Evolutionary conservation across 2,329 filamentous ascomycete genomes (phyloP).

Genomic region (Aspergillus texensis): DNA sequence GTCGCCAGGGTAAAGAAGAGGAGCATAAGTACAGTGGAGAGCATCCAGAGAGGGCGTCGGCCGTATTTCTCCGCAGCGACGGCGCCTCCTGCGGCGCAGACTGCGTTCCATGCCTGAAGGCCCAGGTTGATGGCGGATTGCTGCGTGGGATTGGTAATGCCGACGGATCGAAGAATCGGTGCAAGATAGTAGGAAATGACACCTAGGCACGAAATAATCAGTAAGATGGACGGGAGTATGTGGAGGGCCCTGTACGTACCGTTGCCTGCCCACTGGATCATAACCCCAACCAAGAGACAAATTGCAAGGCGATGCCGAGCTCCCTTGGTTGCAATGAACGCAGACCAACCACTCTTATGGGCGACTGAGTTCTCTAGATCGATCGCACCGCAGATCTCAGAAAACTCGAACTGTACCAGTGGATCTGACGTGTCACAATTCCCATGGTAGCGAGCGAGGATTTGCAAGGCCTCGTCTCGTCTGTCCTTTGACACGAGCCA

Average conservation of each 20-base stretch:
- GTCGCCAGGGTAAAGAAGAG: conserved; percentile 22
- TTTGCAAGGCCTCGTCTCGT: neutral
- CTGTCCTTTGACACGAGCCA: neutral
- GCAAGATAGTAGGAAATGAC: neutral
- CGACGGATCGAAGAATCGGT: neutral
- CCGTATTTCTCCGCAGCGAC: neutral
- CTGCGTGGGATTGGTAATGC: neutral
- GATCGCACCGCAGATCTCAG: neutral
- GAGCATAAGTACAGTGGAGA: conserved; percentile 24
- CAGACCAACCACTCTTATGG: neutral
- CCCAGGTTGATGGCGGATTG: neutral
- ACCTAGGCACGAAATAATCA: neutral
- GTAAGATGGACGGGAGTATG: neutral
- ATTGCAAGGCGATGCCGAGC: neutral
- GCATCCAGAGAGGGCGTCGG: conserved; percentile 1
- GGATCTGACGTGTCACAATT: neutral
- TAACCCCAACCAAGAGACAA: neutral
- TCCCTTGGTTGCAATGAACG: neutral
- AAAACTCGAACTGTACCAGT: neutral
- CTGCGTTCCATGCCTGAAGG: neutral
- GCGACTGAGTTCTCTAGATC: neutral
- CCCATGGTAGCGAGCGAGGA: neutral
- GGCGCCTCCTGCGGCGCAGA: neutral
- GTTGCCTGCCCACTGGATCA: neutral
- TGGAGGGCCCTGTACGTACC: neutral